phyloP scores from a whole-genome alignment of 306 rosid species.

The Rosa persica region DNA sequence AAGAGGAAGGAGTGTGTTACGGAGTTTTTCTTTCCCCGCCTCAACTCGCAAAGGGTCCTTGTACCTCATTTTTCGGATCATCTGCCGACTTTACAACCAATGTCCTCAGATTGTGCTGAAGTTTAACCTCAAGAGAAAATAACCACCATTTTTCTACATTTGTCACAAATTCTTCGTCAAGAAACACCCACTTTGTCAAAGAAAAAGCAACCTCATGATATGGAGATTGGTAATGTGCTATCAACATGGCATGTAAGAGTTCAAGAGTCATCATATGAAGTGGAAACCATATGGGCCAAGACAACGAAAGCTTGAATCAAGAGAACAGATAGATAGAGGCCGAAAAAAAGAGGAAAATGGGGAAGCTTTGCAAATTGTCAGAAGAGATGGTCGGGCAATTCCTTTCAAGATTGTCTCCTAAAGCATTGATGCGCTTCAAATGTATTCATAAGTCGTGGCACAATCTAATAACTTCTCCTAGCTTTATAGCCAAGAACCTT shows the following conservation, averaged over 20 bases:
- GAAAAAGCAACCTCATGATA: neutral
- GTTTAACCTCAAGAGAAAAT: neutral
- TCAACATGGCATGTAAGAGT: no score
- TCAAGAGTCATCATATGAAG: neutral
- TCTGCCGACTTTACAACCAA: neutral
- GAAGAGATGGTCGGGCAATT: neutral
- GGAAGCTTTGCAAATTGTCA: neutral
- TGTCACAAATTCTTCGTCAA: neutral
- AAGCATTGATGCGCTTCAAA: constrained; percentile 2
- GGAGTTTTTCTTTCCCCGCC: neutral
- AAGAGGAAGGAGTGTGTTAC: neutral
- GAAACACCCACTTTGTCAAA: neutral
- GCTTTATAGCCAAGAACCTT: neutral
- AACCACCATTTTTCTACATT: neutral
- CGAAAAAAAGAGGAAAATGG: neutral
- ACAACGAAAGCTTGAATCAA: neutral
- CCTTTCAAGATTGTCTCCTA: neutral
- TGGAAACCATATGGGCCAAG: neutral
- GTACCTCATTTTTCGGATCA: neutral
- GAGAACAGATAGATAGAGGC: neutral
- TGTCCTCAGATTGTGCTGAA: neutral
- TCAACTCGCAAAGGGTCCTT: neutral
- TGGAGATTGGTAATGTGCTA: neutral
- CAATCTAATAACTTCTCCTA: neutral
- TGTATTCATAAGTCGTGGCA: constrained; percentile 2